These are phyloP conservation scores for Alloteropsis angusta DNA, from an alignment of 202 grass and related monocot genomes.

Conservation along the genomic window DNA sequence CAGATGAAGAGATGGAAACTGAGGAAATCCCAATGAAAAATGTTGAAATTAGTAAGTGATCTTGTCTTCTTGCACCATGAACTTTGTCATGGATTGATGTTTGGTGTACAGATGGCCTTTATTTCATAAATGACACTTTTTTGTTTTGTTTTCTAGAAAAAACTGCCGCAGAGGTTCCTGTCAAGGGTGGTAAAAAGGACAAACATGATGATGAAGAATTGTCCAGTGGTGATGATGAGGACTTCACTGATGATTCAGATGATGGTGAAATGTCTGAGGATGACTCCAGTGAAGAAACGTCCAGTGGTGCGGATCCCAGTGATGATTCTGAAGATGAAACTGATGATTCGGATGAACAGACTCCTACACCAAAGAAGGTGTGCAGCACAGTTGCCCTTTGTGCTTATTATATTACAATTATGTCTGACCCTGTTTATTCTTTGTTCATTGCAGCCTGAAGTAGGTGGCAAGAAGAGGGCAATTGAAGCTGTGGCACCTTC, in stretches of 20 bases:
- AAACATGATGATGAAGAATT: not conserved
- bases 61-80: not conserved
- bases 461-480: constrained; percentile 43
- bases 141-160: constrained; percentile 19
- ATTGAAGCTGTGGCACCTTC: constrained; percentile 33
- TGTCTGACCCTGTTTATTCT: not conserved
- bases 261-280: constrained; percentile 20
- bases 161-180: not conserved
- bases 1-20: constrained; percentile 22
- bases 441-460: constrained; percentile 23
- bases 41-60: not conserved
- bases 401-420: not conserved
- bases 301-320: not conserved
- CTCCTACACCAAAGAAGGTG: constrained; percentile 49
- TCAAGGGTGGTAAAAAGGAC: not conserved
- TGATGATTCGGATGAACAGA: constrained; percentile 41
- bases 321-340: constrained; percentile 30
- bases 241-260: constrained; percentile 10
- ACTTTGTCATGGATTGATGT: not conserved
- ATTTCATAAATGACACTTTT: not conserved
- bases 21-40: not conserved
- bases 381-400: not conserved
- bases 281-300: constrained; percentile 8
- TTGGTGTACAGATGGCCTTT: not conserved
- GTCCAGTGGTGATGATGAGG: not conserved